A percentile compares a stretch with the other conserved stretches of the same genome.
These are phyloP conservation scores for Alternaria consortialis DNA, from an alignment of 2,329 filamentous ascomycete genomes.

Conservation along the genomic window DNA sequence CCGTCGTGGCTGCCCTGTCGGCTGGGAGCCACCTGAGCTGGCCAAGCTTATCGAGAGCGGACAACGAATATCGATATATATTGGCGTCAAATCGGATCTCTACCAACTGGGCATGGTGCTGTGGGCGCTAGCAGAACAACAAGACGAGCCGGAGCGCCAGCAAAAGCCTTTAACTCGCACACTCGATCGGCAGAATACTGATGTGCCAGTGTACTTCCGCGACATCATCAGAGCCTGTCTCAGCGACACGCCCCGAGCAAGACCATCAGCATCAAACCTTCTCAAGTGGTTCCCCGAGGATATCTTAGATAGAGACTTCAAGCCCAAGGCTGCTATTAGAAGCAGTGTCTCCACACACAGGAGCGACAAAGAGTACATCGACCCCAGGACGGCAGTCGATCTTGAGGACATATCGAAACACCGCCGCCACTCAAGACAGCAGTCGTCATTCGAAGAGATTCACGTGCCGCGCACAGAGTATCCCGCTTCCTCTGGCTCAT, in stretches of 20 bases:
- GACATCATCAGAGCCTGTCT: constrained; percentile 80
- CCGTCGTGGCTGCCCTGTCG: constrained; percentile 92
- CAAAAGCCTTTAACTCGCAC: constrained; percentile 67
- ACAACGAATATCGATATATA: constrained; percentile 94
- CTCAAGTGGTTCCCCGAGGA: constrained; percentile 56
- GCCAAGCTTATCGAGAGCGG: constrained; percentile 84
- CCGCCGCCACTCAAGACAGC: constrained; percentile 34
- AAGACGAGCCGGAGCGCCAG: constrained; percentile 88
- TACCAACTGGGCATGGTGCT: constrained; percentile 97
- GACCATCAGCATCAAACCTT: constrained; percentile 77
- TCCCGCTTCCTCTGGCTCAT: constrained; percentile 56
- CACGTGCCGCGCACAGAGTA: constrained; percentile 54
- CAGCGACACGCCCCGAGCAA: constrained; percentile 73
- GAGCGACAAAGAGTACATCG: constrained; percentile 59
- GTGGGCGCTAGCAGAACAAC: constrained; percentile 86
- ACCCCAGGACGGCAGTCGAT: constrained; percentile 55
- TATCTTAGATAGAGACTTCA: constrained; percentile 18
- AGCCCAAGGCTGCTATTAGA: constrained; percentile 29
- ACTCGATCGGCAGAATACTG: constrained; percentile 45
- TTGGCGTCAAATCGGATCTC: constrained; percentile 95
- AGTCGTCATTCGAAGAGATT: constrained; percentile 45
- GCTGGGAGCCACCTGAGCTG: constrained; percentile 96
- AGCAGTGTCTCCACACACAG: constrained; percentile 54
- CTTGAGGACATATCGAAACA: constrained; percentile 54
- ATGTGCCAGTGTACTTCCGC: constrained; percentile 82